A percentile compares a stretch with the other conserved stretches of the same genome.
These are phyloP conservation scores for Pistacia atlantica DNA, from an alignment of 345 rosid genomes.

Conservation along the genomic window DNA sequence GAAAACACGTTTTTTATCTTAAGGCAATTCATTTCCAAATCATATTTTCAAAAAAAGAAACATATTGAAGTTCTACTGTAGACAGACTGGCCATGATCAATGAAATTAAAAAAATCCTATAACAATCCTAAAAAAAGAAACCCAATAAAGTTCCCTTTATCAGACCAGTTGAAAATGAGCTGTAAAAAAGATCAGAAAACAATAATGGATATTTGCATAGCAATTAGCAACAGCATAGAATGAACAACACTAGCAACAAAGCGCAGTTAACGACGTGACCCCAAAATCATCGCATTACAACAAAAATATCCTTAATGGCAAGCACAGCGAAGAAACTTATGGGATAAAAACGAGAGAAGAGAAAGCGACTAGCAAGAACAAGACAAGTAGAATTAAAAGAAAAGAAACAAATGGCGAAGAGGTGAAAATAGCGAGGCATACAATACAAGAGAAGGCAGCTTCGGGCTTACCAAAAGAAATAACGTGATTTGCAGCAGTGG, in stretches of 20 bases:
- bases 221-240: not conserved
- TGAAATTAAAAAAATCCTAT: not conserved
- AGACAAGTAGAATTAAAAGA: constrained; percentile 13
- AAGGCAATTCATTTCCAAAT: not conserved
- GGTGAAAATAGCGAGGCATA: constrained; percentile 32
- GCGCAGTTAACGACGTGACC: not conserved
- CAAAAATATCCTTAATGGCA: constrained; percentile 4
- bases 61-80: not conserved
- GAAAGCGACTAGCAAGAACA: constrained; percentile 16
- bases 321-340: not conserved
- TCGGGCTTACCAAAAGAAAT: constrained; percentile 31
- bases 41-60: not conserved
- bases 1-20: not conserved
- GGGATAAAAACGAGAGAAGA: constrained; percentile 5
- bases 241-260: constrained; percentile 13
- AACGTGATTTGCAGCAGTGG: constrained; percentile 18
- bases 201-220: constrained; percentile 14
- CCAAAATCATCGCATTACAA: constrained; percentile 8
- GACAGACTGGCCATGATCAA: not conserved
- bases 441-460: constrained; percentile 24
- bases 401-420: constrained; percentile 6
- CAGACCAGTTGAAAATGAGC: not conserved
- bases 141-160: not conserved
- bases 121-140: not conserved
- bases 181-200: constrained; percentile 5